Percentiles rank a stretch among this genome's conserved stretches.
Conservation (phyloP, 1,284 basidiomycete genomes). For the Fomitopsis betulina region DNA sequence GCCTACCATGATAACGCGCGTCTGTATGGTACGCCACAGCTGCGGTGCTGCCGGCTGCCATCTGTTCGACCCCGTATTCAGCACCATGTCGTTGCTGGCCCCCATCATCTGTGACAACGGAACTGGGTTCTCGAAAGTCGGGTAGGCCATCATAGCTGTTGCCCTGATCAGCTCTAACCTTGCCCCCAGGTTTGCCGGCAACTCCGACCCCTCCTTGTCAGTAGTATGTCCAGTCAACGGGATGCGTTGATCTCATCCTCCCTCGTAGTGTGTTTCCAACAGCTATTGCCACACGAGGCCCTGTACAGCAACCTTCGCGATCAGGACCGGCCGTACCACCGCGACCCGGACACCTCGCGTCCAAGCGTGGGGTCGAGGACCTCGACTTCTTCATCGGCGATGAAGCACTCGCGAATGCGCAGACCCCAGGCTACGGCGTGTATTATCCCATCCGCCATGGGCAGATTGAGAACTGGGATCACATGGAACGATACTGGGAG, state of each 20-base stretch:
- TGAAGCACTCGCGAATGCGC: conserved; percentile 93
- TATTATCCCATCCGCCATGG: conserved; percentile 98
- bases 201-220: conserved; percentile 97
- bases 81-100: conserved; percentile 71
- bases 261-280: conserved; percentile 82
- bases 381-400: conserved; percentile 99
- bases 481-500: conserved; percentile 99
- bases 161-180: conserved; percentile 5
- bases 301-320: conserved; percentile 56
- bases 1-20: too few species aligned
- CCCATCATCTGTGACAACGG: conserved; percentile 98
- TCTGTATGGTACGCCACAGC: not conserved
- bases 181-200: conserved; percentile 86
- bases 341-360: conserved; percentile 91
- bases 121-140: conserved; percentile 96
- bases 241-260: not conserved
- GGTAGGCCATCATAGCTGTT: conserved; percentile 47
- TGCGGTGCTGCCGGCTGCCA: not conserved
- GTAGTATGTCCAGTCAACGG: conserved; percentile 24
- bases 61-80: conserved; percentile 9
- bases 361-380: conserved; percentile 97
- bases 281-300: conserved; percentile 86
- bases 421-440: conserved; percentile 86
- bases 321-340: conserved; percentile 69
- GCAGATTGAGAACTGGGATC: conserved; percentile 99